Percentiles rank a stretch among this genome's conserved stretches.
Conservation (phyloP, 148 eudicot genomes). For the Fallopia convolvulus region DNA sequence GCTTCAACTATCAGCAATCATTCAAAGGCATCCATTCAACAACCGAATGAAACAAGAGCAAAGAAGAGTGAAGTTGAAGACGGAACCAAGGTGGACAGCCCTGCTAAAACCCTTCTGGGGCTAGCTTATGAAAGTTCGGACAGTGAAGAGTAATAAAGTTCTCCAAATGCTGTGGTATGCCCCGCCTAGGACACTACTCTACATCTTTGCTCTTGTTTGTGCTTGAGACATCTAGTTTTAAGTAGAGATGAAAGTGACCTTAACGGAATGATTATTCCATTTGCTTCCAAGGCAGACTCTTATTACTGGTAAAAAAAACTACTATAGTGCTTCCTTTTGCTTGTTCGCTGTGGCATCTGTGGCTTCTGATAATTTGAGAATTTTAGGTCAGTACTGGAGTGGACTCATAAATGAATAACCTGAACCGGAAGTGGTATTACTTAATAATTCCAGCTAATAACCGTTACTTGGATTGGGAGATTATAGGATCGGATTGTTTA, state of each 20-base stretch:
- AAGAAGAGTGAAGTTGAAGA: slow-evolving; percentile 20
- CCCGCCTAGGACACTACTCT: background rate
- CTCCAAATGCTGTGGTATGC: background rate
- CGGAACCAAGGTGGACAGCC: slow-evolving; percentile 31
- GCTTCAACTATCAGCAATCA: slow-evolving; percentile 16
- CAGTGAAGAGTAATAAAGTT: slow-evolving; percentile 45
- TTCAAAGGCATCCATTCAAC: slow-evolving; percentile 14
- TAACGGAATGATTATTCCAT: background rate
- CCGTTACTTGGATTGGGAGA: too few relatives aligned
- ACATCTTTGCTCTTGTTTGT: background rate
- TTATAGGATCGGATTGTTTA: too few relatives aligned
- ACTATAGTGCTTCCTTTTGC: background rate
- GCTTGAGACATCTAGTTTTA: background rate
- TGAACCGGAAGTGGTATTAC: too few relatives aligned
- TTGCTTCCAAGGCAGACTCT: background rate
- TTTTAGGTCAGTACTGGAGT: too few relatives aligned
- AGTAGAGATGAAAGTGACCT: background rate
- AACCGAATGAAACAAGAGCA: slow-evolving; percentile 15
- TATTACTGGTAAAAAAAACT: background rate
- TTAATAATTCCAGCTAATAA: too few relatives aligned
- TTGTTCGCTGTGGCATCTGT: background rate
- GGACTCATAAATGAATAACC: too few relatives aligned
- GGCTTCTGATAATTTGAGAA: background rate
- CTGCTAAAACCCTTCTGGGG: slow-evolving; percentile 56
- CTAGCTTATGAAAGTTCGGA: slow-evolving; percentile 79